Evolutionary conservation across 1,284 basidiomycete species (phyloP).

Genomic region (Sanghuangporus baumii): DNA sequence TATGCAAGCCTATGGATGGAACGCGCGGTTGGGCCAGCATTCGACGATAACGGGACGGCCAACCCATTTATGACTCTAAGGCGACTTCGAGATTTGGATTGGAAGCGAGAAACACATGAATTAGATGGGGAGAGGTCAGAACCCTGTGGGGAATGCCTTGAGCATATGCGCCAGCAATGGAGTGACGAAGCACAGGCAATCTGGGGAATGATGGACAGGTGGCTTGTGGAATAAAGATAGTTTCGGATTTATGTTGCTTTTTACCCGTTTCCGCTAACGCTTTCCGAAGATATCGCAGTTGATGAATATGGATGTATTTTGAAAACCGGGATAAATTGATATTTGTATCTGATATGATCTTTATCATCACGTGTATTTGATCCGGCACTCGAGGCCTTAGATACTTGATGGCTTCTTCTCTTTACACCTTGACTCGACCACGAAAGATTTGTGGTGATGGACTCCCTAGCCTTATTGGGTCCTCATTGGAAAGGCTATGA

Average conservation of each 20-base stretch:
- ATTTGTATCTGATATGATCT: no score
- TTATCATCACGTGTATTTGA: no score
- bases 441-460: background rate
- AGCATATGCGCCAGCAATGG: constrained; percentile 62
- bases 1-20: constrained; percentile 67
- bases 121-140: background rate
- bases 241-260: background rate
- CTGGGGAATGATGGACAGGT: constrained; percentile 56
- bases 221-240: constrained; percentile 29
- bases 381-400: no score
- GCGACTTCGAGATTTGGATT: constrained; percentile 49
- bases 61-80: constrained; percentile 64
- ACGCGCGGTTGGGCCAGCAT: constrained; percentile 57
- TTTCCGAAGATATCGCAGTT: background rate
- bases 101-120: constrained; percentile 32
- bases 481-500: constrained; percentile 11
- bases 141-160: constrained; percentile 46
- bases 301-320: background rate
- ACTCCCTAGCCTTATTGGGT: background rate
- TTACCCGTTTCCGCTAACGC: background rate
- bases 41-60: constrained; percentile 51
- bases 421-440: background rate
- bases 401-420: background rate
- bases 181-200: constrained; percentile 48
- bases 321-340: no score